These are phyloP conservation scores for Cudoniella acicularis DNA, from an alignment of 495 filamentous ascomycete species.

Conservation along the genomic window DNA sequence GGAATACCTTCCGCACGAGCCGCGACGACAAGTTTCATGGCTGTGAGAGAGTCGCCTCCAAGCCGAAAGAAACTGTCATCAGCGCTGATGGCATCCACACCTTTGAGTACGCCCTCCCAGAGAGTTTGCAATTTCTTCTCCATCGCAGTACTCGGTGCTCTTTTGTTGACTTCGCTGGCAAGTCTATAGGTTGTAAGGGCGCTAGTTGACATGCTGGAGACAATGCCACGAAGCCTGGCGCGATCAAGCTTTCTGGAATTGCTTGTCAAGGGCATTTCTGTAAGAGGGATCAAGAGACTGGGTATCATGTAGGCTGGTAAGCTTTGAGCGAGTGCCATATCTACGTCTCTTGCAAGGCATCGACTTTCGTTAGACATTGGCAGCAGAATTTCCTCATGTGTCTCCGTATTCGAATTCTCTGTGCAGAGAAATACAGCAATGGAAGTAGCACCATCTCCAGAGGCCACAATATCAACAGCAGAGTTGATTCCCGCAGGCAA, in stretches of 20 bases:
- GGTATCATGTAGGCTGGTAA: background rate
- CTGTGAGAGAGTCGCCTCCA: slow-evolving; percentile 67
- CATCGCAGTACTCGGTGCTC: background rate
- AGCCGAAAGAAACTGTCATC: slow-evolving; percentile 59
- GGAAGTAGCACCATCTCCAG: background rate
- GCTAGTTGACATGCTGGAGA: background rate
- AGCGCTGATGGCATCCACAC: slow-evolving; percentile 36
- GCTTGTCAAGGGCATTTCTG: background rate
- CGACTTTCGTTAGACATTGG: background rate
- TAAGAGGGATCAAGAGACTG: background rate
- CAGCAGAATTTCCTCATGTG: background rate
- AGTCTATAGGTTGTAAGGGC: background rate
- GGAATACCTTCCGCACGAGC: slow-evolving; percentile 47
- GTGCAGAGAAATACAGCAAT: background rate
- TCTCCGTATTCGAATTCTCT: background rate
- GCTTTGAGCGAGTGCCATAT: background rate
- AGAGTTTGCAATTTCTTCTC: slow-evolving; percentile 2
- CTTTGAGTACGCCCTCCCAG: slow-evolving; percentile 12
- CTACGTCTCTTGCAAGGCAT: background rate
- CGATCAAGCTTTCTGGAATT: background rate
- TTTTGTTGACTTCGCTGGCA: background rate
- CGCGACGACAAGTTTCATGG: slow-evolving; percentile 64
- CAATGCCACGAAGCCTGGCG: background rate
- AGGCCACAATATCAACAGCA: background rate
- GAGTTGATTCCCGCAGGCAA: background rate